These are phyloP conservation scores for Zygosaccharomyces bailii DNA, from an alignment of 805 yeast species.

Conservation along the genomic window DNA sequence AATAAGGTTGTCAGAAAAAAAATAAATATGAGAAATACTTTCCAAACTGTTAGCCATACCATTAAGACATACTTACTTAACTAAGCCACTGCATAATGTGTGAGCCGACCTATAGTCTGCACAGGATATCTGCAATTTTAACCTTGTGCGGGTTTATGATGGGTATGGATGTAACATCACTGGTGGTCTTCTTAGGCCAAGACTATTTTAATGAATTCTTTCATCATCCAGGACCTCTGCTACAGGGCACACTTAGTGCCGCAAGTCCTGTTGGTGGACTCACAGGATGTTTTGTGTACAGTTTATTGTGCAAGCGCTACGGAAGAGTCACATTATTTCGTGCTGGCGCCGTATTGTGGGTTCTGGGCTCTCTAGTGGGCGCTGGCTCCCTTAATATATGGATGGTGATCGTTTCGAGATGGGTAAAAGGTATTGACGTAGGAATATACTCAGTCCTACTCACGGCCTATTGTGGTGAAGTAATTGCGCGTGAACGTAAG, in stretches of 20 bases:
- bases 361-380: constrained; percentile 47
- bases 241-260: constrained; percentile 73
- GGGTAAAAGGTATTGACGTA: constrained; percentile 49
- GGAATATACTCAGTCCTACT: constrained; percentile 56
- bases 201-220: constrained; percentile 50
- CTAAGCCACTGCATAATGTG: neutral
- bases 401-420: constrained; percentile 49
- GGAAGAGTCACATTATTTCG: constrained; percentile 60
- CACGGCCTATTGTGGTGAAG: constrained; percentile 54
- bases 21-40: neutral
- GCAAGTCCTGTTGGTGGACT: constrained; percentile 68
- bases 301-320: constrained; percentile 44
- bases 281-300: constrained; percentile 60
- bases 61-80: too few relatives aligned
- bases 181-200: constrained; percentile 61
- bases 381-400: constrained; percentile 37
- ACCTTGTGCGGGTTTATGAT: constrained; percentile 68
- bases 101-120: constrained; percentile 44
- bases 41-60: too few relatives aligned
- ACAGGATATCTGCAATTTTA: constrained; percentile 51
- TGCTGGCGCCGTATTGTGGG: constrained; percentile 53
- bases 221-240: constrained; percentile 48
- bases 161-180: constrained; percentile 78
- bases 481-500: constrained; percentile 44
- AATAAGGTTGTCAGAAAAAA: neutral